Evolutionary conservation across 129 eudicot species (phyloP).

Genomic region (Cynara cardunculus): DNA sequence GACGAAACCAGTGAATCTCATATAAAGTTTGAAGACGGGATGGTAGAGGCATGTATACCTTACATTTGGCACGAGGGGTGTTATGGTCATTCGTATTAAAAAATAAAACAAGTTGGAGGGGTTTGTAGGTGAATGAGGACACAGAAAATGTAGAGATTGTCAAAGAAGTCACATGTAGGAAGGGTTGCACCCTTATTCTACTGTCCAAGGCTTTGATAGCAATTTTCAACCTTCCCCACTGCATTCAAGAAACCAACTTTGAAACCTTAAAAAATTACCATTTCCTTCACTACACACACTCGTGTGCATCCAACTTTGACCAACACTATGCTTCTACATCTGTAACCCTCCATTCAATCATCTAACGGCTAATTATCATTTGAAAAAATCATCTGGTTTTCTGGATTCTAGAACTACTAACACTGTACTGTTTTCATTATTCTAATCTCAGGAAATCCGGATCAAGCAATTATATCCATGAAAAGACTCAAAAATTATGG

Average conservation of each 20-base stretch:
- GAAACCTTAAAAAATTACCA: constrained; percentile 56
- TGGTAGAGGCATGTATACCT: neutral
- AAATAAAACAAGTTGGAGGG: constrained; percentile 24
- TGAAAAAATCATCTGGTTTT: constrained; percentile 36
- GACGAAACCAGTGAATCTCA: neutral
- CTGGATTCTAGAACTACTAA: constrained; percentile 37
- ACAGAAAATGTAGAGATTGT: constrained; percentile 36
- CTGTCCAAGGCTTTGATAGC: constrained; percentile 37
- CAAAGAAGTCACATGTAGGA: constrained; percentile 37
- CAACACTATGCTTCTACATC: constrained; percentile 20
- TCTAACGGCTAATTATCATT: constrained; percentile 27
- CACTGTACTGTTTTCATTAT: constrained; percentile 23
- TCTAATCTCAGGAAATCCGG: constrained; percentile 35
- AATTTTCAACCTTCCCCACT: constrained; percentile 37
- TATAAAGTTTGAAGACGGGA: neutral
- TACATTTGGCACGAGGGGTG: neutral
- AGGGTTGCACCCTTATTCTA: constrained; percentile 31
- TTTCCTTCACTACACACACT: constrained; percentile 46
- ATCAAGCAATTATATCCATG: constrained; percentile 39
- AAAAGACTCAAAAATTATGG: constrained; percentile 30
- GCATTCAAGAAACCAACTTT: constrained; percentile 40
- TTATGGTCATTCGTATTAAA: neutral
- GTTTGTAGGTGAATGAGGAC: constrained; percentile 38
- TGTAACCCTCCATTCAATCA: constrained; percentile 22
- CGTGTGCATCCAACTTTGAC: constrained; percentile 64